A percentile compares a stretch with the other conserved stretches of the same genome.
Conservation (phyloP, 768 basidiomycete species). For the Russula earlei region DNA sequence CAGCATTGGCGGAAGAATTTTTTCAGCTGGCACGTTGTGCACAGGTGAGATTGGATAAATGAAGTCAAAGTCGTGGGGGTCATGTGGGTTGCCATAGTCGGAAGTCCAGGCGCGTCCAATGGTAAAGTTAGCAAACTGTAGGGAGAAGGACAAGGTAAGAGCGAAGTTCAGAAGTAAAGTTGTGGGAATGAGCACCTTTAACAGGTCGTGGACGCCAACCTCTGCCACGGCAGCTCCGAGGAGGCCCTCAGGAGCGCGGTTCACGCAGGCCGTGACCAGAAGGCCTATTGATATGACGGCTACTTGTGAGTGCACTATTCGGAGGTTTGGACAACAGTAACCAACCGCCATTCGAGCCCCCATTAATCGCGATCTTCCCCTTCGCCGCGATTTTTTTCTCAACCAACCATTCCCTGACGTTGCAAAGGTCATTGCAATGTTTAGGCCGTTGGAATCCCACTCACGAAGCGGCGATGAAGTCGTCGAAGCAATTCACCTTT, state of each 20-base stretch:
- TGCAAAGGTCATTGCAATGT: neutral
- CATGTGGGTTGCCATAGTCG: conserved; percentile 71
- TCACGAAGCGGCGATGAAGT: conserved; percentile 76
- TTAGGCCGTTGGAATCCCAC: conserved; percentile 20
- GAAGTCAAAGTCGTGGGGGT: conserved; percentile 75
- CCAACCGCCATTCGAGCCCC: conserved; percentile 74
- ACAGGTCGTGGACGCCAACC: conserved; percentile 72
- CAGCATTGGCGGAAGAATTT: conserved; percentile 55
- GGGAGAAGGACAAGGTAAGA: neutral
- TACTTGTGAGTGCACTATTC: neutral
- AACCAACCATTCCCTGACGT: conserved; percentile 55
- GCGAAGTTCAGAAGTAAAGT: neutral
- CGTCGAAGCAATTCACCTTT: conserved; percentile 67
- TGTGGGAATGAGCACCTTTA: conserved; percentile 42
- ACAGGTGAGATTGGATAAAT: conserved; percentile 72
- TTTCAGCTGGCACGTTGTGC: conserved; percentile 62
- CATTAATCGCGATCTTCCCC: conserved; percentile 69
- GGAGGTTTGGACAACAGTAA: neutral
- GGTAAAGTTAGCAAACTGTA: conserved; percentile 64
- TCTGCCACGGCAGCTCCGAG: conserved; percentile 76
- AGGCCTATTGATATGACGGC: conserved; percentile 37
- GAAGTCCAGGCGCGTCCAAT: conserved; percentile 73
- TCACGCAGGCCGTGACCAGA: conserved; percentile 76
- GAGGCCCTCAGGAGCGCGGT: conserved; percentile 64
- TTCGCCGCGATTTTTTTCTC: conserved; percentile 57